Evolutionary conservation across 2,329 filamentous ascomycete genomes (phyloP), one percentile per base, ranked within the genome.

Genomic region (Stachybotrys elegans): DNA sequence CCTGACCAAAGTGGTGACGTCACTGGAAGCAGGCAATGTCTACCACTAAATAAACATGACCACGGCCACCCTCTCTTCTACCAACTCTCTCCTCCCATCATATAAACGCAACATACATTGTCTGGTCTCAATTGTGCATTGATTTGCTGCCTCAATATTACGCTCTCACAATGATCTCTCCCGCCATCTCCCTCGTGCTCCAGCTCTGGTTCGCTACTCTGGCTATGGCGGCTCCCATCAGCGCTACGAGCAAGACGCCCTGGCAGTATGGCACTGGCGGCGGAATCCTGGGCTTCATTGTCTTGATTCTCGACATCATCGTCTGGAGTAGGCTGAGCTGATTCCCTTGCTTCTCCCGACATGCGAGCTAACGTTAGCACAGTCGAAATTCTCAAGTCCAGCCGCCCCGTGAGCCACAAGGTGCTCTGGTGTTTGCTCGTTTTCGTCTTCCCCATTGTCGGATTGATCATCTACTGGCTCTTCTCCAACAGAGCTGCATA

Each of bases 381-480:
- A 84, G 80, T 83, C 53, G 81, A 84, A 63, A 75, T 84, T 51
- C 65, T 84, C 45, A 78, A 83, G 62, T 83, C 79, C 32, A 81
- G 75, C 61, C 79, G 80, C 47, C 71, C 79, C 5, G 64, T 72
- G 17, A 59, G 65, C 17, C 67, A 73, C 61, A 84, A 84, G 67
- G 59, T 84, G 4, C 64, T 83, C 22, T 84, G 81, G 81, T 76
- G 71, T 40, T 66, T 83, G 1, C 66, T 81, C 35, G 78, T 84
- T 55, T 83, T 84, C 67, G 61, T 84, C 49, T 83, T 84, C 66
- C 81, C 81, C 4, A 66, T 84, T 40, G 58, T 78, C 51, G 81
- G 81, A 47, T 69, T 82, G 60, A 61, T 82, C 54, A 63, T 83
- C 61, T 84, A 84, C 65, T 84, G 70, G 58, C 63, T 84, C 42